These are phyloP conservation scores for Eucalyptus marginata DNA, from an alignment of 345 rosid species.

Conservation along the genomic window DNA sequence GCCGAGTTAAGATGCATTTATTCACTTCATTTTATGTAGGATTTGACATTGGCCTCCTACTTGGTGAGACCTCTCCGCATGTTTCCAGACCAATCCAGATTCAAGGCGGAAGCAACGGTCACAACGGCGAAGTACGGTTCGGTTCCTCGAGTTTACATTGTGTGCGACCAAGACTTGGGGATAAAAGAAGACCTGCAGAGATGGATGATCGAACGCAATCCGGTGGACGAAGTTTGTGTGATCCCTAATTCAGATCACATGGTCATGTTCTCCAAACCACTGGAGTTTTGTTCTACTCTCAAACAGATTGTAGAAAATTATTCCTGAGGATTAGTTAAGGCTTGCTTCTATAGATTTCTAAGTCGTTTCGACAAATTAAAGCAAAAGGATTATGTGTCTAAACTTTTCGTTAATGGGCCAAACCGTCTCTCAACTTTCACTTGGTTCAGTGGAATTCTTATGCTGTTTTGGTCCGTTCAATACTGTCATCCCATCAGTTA, in stretches of 20 bases:
- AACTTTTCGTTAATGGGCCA: too few relatives aligned
- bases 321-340: not conserved
- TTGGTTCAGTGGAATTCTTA: not conserved
- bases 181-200: constrained; percentile 2
- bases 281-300: constrained; percentile 12
- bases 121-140: constrained; percentile 7
- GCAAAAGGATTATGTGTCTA: not conserved
- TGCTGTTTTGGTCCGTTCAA: not conserved
- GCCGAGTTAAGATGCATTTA: not conserved
- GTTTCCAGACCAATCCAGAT: not conserved
- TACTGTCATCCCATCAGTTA: not conserved
- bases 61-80: constrained; percentile 3
- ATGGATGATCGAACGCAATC: constrained; percentile 17
- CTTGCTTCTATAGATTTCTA: not conserved
- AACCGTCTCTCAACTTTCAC: not conserved
- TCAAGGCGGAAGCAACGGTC: not conserved
- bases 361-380: not conserved
- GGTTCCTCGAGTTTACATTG: constrained; percentile 4
- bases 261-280: constrained; percentile 24
- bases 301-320: constrained; percentile 3
- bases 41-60: constrained; percentile 10
- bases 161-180: constrained; percentile 10
- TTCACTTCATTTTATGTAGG: constrained; percentile 1
- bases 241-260: constrained; percentile 30
- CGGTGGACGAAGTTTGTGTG: constrained; percentile 7